phyloP scores from a whole-genome alignment of 495 filamentous ascomycete species.

The Talaromyces nanjingensis region DNA sequence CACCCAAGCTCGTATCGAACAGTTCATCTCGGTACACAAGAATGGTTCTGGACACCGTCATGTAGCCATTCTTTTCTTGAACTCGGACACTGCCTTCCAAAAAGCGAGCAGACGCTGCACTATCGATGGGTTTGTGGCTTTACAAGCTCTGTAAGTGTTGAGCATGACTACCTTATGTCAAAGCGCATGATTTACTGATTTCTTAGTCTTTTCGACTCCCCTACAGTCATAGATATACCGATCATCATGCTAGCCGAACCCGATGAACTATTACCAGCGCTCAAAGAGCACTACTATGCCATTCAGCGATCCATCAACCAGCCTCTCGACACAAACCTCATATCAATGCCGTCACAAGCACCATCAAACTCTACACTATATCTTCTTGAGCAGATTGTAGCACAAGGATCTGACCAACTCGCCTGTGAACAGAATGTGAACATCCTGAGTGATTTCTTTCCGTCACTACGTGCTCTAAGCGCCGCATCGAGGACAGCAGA shows the following conservation, averaged over 20 bases:
- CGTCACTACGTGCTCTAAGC: slow-evolving; percentile 40
- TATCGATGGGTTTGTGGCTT: slow-evolving; percentile 19
- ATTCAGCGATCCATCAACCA: background rate
- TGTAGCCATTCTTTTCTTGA: slow-evolving; percentile 48
- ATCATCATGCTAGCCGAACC: slow-evolving; percentile 30
- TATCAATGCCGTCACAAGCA: slow-evolving; percentile 8
- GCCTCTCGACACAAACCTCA: background rate
- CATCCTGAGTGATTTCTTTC: slow-evolving; percentile 43
- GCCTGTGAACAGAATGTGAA: slow-evolving; percentile 37
- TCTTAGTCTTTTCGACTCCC: slow-evolving; percentile 13
- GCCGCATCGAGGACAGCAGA: slow-evolving; percentile 23
- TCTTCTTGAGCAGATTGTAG: slow-evolving; percentile 43
- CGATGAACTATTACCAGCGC: slow-evolving; percentile 17
- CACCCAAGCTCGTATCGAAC: slow-evolving; percentile 35
- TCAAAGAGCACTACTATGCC: slow-evolving; percentile 21
- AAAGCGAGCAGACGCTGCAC: slow-evolving; percentile 13
- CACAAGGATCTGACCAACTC: slow-evolving; percentile 13
- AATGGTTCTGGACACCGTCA: slow-evolving; percentile 20
- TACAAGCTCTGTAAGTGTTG: slow-evolving; percentile 26
- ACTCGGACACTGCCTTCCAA: slow-evolving; percentile 23
- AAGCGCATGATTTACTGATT: background rate
- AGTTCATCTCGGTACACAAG: slow-evolving; percentile 35
- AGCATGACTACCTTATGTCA: background rate
- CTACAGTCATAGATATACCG: slow-evolving; percentile 9
- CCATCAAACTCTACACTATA: slow-evolving; percentile 12